A percentile compares a stretch with the other conserved stretches of the same genome.
phyloP scores from a whole-genome alignment of 1,284 basidiomycete genomes.

The Fistulinella staudtii region DNA sequence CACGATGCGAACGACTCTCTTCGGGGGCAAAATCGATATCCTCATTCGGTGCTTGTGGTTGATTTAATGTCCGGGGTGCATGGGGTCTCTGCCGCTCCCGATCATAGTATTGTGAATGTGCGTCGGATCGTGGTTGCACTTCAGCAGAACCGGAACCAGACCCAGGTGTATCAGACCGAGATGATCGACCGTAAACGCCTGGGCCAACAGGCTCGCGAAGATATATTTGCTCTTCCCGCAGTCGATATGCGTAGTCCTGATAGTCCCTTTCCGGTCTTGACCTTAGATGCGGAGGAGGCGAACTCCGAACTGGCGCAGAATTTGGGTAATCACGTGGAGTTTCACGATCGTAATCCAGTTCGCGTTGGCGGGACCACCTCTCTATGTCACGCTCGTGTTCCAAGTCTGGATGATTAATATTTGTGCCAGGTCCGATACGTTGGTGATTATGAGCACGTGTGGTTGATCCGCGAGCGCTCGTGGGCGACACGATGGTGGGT shows the following conservation, averaged over 20 bases:
- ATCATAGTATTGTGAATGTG: constrained; percentile 43
- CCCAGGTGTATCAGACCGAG: constrained; percentile 54
- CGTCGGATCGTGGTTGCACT: constrained; percentile 44
- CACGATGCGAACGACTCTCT: constrained; percentile 40
- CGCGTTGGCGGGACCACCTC: constrained; percentile 43
- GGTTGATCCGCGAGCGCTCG: constrained; percentile 32
- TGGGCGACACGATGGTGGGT: constrained; percentile 32
- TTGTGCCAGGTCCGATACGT: constrained; percentile 58
- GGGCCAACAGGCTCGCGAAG: constrained; percentile 39
- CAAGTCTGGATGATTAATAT: constrained; percentile 45
- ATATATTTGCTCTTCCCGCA: constrained; percentile 44
- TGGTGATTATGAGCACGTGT: constrained; percentile 58
- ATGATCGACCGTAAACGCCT: constrained; percentile 35
- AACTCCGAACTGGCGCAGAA: constrained; percentile 26
- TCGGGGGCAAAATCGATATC: constrained; percentile 48
- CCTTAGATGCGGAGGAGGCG: constrained; percentile 41
- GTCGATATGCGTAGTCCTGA: constrained; percentile 37
- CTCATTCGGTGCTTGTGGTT: constrained; percentile 35
- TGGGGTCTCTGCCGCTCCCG: constrained; percentile 43
- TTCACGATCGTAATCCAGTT: constrained; percentile 45
- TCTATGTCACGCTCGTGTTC: constrained; percentile 42
- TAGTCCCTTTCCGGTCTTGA: constrained; percentile 36
- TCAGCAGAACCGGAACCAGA: constrained; percentile 46
- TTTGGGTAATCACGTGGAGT: constrained; percentile 29
- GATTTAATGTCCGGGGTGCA: constrained; percentile 41